These are phyloP conservation scores for Tetracladium marchalianum DNA, from an alignment of 495 filamentous ascomycete genomes.

Conservation along the genomic window DNA sequence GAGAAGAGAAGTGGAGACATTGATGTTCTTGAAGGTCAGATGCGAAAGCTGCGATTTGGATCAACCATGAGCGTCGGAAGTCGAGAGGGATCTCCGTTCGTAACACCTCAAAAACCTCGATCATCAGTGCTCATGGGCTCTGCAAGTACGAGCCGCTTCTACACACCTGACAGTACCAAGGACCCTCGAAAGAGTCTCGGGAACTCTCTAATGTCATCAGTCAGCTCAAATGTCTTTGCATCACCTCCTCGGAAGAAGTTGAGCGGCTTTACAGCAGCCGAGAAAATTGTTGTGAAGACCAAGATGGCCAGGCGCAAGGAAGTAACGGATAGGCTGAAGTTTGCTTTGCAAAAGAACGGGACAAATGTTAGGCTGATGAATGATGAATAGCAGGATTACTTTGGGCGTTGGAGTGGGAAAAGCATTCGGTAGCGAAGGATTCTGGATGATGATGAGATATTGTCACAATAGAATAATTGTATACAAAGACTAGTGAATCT, in stretches of 20 bases:
- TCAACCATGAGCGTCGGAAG: conserved; percentile 34
- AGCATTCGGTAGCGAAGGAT: no score
- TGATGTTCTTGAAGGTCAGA: conserved; percentile 76
- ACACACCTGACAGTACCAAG: conserved; percentile 26
- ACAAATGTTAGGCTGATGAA: conserved; percentile 20
- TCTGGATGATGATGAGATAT: no score
- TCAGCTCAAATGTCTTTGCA: conserved; percentile 8
- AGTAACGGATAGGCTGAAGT: conserved; percentile 34
- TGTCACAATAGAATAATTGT: no score
- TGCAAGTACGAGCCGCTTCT: conserved; percentile 20
- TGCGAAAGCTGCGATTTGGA: conserved; percentile 57
- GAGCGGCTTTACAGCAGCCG: conserved; percentile 38
- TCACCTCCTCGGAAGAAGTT: conserved; percentile 44
- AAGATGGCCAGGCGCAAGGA: conserved; percentile 45
- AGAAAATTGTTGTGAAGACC: conserved; percentile 38
- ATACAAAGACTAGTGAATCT: no score
- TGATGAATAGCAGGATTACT: conserved; percentile 2
- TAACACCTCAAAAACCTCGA: conserved; percentile 41
- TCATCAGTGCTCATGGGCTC: conserved; percentile 22
- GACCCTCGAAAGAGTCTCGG: conserved; percentile 12
- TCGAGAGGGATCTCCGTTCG: conserved; percentile 50
- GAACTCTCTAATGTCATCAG: conserved; percentile 18
- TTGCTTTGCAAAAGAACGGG: conserved; percentile 25
- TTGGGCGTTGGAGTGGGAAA: not conserved
- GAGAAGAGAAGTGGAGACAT: conserved; percentile 82